Percentiles rank a stretch among this genome's conserved stretches.
These are phyloP conservation scores for Barnettozyma wickerhamii DNA, from an alignment of 805 yeast genomes.

Conservation along the genomic window DNA sequence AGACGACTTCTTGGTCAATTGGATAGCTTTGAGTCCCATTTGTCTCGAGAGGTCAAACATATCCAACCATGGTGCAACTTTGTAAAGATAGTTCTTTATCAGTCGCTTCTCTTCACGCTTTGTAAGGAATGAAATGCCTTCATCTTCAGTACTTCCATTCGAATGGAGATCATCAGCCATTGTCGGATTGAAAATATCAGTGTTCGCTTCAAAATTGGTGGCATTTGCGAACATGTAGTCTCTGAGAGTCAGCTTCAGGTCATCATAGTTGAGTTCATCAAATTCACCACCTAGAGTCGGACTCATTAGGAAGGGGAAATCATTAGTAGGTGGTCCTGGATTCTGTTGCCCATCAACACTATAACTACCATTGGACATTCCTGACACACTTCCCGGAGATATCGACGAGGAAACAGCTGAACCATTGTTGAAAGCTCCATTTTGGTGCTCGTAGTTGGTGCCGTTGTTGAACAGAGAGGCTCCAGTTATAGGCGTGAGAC, in stretches of 20 bases:
- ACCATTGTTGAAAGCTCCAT: too few relatives aligned
- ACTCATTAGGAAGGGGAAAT: constrained; percentile 4
- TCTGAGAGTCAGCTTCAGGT: constrained; percentile 32
- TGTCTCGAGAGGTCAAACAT: constrained; percentile 34
- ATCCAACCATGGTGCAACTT: constrained; percentile 36
- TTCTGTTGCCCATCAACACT: too few relatives aligned
- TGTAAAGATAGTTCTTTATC: constrained; percentile 32
- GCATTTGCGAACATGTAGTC: constrained; percentile 38
- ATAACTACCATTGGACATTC: too few relatives aligned
- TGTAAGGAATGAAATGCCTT: constrained; percentile 18
- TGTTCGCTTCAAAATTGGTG: constrained; percentile 16
- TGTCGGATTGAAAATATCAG: constrained; percentile 4
- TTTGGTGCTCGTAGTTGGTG: not conserved
- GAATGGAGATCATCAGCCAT: not conserved
- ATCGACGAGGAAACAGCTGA: constrained; percentile 4
- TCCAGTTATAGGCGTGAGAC: too few relatives aligned
- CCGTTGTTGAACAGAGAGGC: too few relatives aligned
- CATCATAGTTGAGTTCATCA: constrained; percentile 27
- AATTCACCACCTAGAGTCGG: constrained; percentile 8
- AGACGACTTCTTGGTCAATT: constrained; percentile 37
- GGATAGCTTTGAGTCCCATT: constrained; percentile 30
- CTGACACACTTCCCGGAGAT: constrained; percentile 2
- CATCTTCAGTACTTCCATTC: constrained; percentile 1
- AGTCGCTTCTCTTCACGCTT: constrained; percentile 32
- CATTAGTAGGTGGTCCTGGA: too few relatives aligned